Conservation (phyloP, 495 filamentous ascomycete genomes). For the Talaromyces proteolyticus region DNA sequence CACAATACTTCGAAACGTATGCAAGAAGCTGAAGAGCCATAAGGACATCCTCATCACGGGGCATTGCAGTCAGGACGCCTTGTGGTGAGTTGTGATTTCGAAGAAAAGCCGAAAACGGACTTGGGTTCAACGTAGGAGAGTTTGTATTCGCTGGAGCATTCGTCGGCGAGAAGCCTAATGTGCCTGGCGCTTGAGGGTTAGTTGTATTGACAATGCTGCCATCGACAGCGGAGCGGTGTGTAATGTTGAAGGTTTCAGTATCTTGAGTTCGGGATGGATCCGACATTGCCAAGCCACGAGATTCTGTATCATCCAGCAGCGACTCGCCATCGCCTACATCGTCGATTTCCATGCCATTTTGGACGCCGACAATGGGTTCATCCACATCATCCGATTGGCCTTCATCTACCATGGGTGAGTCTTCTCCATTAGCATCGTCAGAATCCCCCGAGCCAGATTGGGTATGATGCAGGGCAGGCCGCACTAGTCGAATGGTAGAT, state of each 20-base stretch:
- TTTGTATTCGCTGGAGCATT: slow-evolving; percentile 65
- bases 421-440: slow-evolving; percentile 81
- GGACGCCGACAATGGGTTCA: slow-evolving; percentile 72
- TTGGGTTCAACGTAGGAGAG: slow-evolving; percentile 64
- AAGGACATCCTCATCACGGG: slow-evolving; percentile 91
- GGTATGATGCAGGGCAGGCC: slow-evolving; percentile 82
- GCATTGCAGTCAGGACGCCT: slow-evolving; percentile 78
- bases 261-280: slow-evolving; percentile 81
- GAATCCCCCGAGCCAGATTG: slow-evolving; percentile 81
- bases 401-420: slow-evolving; percentile 61
- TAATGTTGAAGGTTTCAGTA: slow-evolving; percentile 89
- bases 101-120: slow-evolving; percentile 67
- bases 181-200: slow-evolving; percentile 49
- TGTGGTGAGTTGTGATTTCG: slow-evolving; percentile 64
- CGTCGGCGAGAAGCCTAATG: slow-evolving; percentile 71
- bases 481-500: slow-evolving; percentile 41
- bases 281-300: slow-evolving; percentile 67
- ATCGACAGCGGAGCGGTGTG: slow-evolving; percentile 81
- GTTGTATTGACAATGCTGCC: slow-evolving; percentile 75
- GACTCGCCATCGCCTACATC: slow-evolving; percentile 68
- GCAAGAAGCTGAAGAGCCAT: slow-evolving; percentile 98
- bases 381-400: slow-evolving; percentile 60
- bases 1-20: slow-evolving; percentile 98
- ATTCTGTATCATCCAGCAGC: slow-evolving; percentile 68
- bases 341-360: slow-evolving; percentile 71